A percentile compares a stretch with the other conserved stretches of the same genome.
These are phyloP conservation scores for Emiliania huxleyi DNA, from an alignment of 78 protist species.

Conservation along the genomic window DNA sequence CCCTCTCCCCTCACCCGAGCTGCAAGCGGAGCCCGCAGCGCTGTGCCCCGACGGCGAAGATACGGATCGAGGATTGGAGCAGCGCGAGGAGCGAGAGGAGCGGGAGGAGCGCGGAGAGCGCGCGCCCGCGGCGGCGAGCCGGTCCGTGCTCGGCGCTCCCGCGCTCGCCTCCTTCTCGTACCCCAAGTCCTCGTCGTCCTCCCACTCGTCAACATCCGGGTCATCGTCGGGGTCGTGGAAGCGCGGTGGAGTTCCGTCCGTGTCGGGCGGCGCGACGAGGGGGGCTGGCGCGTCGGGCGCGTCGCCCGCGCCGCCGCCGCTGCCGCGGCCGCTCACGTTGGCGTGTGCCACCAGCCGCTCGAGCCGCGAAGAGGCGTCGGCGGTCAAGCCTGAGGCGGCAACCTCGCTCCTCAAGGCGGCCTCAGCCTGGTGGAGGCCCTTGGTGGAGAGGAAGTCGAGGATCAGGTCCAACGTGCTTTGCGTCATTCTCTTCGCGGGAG, in stretches of 20 bases:
- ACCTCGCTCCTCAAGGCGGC: neutral
- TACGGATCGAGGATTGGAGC: too few species aligned
- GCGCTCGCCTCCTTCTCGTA: neutral
- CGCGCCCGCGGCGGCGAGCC: neutral
- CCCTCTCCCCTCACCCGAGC: too few species aligned
- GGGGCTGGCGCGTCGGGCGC: too few species aligned
- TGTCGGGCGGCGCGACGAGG: neutral
- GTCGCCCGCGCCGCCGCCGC: too few species aligned
- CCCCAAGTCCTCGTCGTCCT: neutral
- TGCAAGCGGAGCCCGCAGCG: too few species aligned
- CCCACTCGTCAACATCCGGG: neutral
- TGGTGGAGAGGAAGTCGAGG: neutral
- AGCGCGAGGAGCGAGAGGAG: neutral
- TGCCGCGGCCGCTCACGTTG: too few species aligned
- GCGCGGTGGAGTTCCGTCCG: neutral
- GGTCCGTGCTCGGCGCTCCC: neutral
- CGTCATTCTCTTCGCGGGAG: too few species aligned
- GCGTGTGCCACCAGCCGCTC: neutral
- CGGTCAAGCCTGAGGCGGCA: neutral
- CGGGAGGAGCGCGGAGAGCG: neutral
- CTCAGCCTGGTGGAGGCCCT: neutral
- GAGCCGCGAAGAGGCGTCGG: neutral
- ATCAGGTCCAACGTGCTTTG: too few species aligned
- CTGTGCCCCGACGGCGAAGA: too few species aligned
- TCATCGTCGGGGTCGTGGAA: neutral